Base-by-base conservation (phyloP, 192 early-diverging fungal species). In the Mortierella hygrophila region DNA sequence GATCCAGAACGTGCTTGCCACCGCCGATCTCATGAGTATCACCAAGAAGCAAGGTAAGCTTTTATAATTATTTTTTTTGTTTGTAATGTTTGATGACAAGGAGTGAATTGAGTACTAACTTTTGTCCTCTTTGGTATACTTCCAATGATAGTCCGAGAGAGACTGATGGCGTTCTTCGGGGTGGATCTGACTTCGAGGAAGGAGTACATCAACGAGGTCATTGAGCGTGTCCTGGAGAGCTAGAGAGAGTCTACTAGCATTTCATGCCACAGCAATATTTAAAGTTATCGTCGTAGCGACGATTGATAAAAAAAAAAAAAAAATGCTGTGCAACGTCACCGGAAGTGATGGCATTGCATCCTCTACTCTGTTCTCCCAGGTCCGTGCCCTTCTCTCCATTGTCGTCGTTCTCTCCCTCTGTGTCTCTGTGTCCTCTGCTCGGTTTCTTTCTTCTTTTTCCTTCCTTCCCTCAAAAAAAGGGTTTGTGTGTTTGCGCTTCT, bases 21-120 rank as follows among this genome's bases (percentile, higher is more conserved):
- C 95, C 0, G 97, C 96, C 13, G 95, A 99, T 80, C 88, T 99
- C 74, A 99, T 98, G 98, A 96, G 95, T n/a, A 95, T 99, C 70
- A 99, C 99, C 60, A 99, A 99, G 92, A 99, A 99, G 89, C 96
- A 97, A 92, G 93, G 91, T 92, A 92, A 35, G 6, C 0, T 16
- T 68, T 40, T 57, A 8, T 7, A 0, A 23, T 63, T 15, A 38
- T 63, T 63, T 76, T 1, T 3, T 26, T 5, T 40, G 23, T 29
- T 35, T 32, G 16, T 11, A 4, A 1, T 0, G 1, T 29, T 40
- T 4, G 9, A 32, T 9, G 5, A 13, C 23, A 26, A 13, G 10
- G 6, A 23, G 29, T 15, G 20, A 42, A 0, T 6, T 26, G 35
- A 15, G 0, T 8, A 0, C 42, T 55, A 38, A 55, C 47, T 16